Base-by-base conservation (phyloP, 768 basidiomycete genomes). In the Scleroderma bovista region DNA sequence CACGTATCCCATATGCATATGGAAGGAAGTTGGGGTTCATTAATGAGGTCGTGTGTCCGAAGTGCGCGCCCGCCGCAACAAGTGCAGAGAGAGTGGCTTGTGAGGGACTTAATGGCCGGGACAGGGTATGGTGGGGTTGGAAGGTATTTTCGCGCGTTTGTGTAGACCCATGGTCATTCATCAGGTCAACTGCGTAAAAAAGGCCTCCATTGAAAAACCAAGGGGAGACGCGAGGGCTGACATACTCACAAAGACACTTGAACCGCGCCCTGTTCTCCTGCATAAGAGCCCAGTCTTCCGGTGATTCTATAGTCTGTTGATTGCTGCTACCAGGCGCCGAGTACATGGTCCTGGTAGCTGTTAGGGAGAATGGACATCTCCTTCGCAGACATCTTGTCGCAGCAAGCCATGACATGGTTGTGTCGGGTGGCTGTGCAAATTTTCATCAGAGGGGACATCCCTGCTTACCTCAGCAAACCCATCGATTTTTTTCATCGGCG, bases 21-120 rank as follows among this genome's bases (percentile, higher is more conserved):
- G 94, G 89, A 58, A 86, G 74, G 59, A 93, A 93, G 65, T 90
- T 88, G 24, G 91, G 85, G 66, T 93, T 89, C 75, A 94, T 85
- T 57, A 91, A 80, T 5, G 83, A 76, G 34, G 79, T 77, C 31
- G 88, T 79, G 64, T 98, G 94, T 7, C 96, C 96, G 40, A 98
- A 81, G 64, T 97, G 94, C 15, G 96, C 94, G 22, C 93, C 93
- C 13, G 93, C 77, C 1, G 96, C 94, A 38, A 97, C 73, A 53
- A 99, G 83, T 42, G 93, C 86, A 2, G 94, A 95, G 44, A 93
- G 73, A 3, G 95, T 91, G 46, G 85, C 73, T 52, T 88, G 73
- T 41, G 79, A 70, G 10, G 84, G 75, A 15, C 73, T 61, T 1
- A 70, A 60, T 22, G 90, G 86, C 52, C 77, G 77, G 58, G 82